Conservation (phyloP, 139 green algal species). For the Micractinium conductrix region DNA sequence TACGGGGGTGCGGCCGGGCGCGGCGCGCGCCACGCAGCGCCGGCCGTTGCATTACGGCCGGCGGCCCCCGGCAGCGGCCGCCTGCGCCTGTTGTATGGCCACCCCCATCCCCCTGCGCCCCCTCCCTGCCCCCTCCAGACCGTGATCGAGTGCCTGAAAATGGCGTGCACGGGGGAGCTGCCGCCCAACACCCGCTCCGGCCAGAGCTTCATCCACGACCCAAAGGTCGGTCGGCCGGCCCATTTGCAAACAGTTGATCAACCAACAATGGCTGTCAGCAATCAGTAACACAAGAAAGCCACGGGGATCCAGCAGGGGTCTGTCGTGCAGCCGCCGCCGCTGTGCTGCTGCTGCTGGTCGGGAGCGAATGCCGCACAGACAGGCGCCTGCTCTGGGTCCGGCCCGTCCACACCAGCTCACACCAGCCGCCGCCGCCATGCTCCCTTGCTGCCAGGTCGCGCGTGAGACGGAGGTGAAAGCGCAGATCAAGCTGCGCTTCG, state of each 20-base stretch:
- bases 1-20: slow-evolving; percentile 44
- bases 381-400: too few relatives aligned
- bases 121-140: slow-evolving; percentile 69
- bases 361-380: too few relatives aligned
- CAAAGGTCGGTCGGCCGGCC: slow-evolving; percentile 74
- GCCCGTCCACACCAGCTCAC: too few relatives aligned
- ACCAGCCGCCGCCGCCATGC: too few relatives aligned
- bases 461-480: slow-evolving; percentile 94
- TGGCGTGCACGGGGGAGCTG: slow-evolving; percentile 93
- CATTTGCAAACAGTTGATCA: too few relatives aligned
- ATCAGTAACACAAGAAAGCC: too few relatives aligned
- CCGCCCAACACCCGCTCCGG: slow-evolving; percentile 91
- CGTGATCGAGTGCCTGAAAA: slow-evolving; percentile 98
- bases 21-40: not conserved
- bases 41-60: not conserved
- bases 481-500: slow-evolving; percentile 96
- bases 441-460: slow-evolving; percentile 82
- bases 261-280: too few relatives aligned
- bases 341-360: too few relatives aligned
- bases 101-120: not conserved
- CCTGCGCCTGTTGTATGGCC: not conserved
- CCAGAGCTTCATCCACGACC: slow-evolving; percentile 95
- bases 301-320: too few relatives aligned
- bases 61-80: not conserved
- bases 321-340: too few relatives aligned